These are phyloP conservation scores for Globisporangium canariense DNA, from an alignment of 352 stramenopile species.

Conservation along the genomic window DNA sequence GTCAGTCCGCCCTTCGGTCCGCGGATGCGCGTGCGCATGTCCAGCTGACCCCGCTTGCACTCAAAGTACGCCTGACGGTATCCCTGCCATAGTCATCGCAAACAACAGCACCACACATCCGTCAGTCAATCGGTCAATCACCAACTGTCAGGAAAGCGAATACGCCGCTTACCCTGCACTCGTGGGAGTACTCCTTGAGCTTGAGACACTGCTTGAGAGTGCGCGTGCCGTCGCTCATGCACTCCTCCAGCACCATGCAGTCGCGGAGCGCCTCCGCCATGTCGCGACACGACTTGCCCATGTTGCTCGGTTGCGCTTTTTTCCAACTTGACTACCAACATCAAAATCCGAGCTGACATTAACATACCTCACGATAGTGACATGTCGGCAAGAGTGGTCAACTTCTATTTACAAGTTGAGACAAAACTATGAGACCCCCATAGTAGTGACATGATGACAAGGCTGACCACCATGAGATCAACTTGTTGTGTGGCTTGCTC, in stretches of 20 bases:
- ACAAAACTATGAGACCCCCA: too few species aligned
- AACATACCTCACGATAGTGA: neutral
- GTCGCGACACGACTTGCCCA: constrained; percentile 83
- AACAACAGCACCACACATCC: neutral
- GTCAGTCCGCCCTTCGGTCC: constrained; percentile 70
- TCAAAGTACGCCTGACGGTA: constrained; percentile 82
- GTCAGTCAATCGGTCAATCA: neutral
- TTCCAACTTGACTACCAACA: neutral
- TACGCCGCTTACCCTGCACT: constrained; percentile 55
- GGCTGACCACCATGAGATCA: too few species aligned
- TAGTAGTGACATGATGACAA: too few species aligned
- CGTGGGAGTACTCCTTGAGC: constrained; percentile 56
- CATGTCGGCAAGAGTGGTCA: neutral
- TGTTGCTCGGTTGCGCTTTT: constrained; percentile 17
- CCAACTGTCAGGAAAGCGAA: constrained; percentile 3
- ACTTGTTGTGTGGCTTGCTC: too few species aligned
- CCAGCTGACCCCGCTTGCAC: constrained; percentile 78
- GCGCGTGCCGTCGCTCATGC: constrained; percentile 70
- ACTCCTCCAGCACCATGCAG: constrained; percentile 76
- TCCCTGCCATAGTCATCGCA: constrained; percentile 29
- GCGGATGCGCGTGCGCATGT: constrained; percentile 82
- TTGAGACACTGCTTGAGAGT: constrained; percentile 79
- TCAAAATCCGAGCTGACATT: neutral
- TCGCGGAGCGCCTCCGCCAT: constrained; percentile 78
- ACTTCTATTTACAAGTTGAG: too few species aligned